Evolutionary conservation across 805 yeast species (phyloP), one percentile per base, ranked within the genome.

Genomic region (Yamadazyma paraphyllophila): DNA sequence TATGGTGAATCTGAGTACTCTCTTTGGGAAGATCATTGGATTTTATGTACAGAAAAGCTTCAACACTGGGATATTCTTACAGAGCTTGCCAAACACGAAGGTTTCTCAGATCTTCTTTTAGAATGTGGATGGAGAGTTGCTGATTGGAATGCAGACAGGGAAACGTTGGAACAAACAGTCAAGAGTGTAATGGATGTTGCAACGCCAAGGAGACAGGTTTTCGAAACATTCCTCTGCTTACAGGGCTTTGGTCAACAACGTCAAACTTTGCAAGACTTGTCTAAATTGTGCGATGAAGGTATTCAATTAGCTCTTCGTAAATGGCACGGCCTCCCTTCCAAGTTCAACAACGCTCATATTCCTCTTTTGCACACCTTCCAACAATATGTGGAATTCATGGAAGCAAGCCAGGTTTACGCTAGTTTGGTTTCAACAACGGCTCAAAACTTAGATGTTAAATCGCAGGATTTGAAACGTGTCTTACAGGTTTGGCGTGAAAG

Each of bases 111-210:
- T 59, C 73, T 94, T 52, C 69, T 95, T 20, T 72, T 94, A n/a
- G 99, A 94, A 63, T 95, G 99, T 76, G 99, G 98, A 32, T 94
- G 99, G 99, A 77, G 99, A 59, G 96, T 94, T 33, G 97, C 99
- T 7, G 98, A 94, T 59, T 94, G 99, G 99, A 85, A 84, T 49
- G 83, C 95, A 7, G 99, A 95, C 58, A 78, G 91, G 52, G 98
- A 92, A 53, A 94, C 98, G 0, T 71, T 94, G 32, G 97, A 91
- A 59, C 96, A 88, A 58, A 85, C 96, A 1, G 96, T 94, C 20
- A 88, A 90, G 64, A 87, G 95, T 36, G 96, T 94, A 4, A 90
- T 94, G 96, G 99, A 94, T 66, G 97, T 91, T 20, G 98, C 99
- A 3, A 95, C 99, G 0, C 98, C 99, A 1, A 78, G 99, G 54